These are phyloP conservation scores for Thelephora aurantiotincta DNA, from an alignment of 768 basidiomycete species.

Conservation along the genomic window DNA sequence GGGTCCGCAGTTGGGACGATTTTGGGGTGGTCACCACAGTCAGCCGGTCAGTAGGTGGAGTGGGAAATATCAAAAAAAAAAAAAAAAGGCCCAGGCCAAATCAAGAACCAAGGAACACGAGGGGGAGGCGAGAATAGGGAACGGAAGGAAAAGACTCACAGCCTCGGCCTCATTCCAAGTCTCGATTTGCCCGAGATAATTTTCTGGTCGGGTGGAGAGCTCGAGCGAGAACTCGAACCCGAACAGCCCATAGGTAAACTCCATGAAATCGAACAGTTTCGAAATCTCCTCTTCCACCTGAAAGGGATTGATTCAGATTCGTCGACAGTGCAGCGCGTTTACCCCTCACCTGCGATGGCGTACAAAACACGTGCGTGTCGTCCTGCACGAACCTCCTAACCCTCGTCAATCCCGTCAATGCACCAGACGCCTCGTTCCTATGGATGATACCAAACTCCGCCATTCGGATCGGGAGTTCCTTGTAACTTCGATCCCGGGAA, in stretches of 20 bases:
- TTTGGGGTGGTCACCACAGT: neutral
- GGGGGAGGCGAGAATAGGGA: neutral
- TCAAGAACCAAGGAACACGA: neutral
- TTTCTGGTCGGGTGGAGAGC: conserved; percentile 91
- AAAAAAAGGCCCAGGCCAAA: neutral
- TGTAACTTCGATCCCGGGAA: conserved; percentile 84
- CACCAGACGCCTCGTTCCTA: conserved; percentile 91
- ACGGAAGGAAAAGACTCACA: conserved; percentile 30
- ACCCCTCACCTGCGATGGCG: conserved; percentile 62
- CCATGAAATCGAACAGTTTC: conserved; percentile 87
- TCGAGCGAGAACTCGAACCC: conserved; percentile 92
- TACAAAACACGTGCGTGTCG: conserved; percentile 98
- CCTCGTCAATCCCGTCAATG: conserved; percentile 82
- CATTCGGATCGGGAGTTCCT: conserved; percentile 93
- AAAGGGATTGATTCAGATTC: neutral
- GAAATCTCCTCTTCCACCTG: conserved; percentile 82
- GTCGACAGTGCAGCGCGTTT: neutral
- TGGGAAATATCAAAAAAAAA: neutral
- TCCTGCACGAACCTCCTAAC: conserved; percentile 95
- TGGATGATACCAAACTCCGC: conserved; percentile 98
- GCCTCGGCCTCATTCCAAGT: conserved; percentile 86
- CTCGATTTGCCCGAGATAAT: conserved; percentile 77
- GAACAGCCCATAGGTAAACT: conserved; percentile 85
- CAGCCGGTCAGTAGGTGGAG: neutral
- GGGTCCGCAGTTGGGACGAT: neutral